Base-by-base conservation (phyloP, 2,329 filamentous ascomycete species). In the Xenoacremonium recifei region DNA sequence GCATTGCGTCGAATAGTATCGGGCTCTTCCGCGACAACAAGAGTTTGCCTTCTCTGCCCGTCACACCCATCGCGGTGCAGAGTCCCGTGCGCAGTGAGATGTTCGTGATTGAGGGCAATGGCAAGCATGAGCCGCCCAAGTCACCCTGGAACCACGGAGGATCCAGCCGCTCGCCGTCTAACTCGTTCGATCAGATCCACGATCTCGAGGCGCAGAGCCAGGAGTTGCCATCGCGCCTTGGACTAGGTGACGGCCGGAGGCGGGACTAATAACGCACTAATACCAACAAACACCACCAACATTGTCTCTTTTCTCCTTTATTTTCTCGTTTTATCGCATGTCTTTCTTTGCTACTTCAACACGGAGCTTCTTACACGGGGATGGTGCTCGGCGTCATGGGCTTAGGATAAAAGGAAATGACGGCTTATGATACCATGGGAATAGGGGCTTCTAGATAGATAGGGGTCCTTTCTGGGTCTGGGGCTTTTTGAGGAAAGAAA, bases 51-150 rank as follows among this genome's bases (percentile, higher is more conserved):
- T 44, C 13, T 35, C 42, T 19, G 27, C 45, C 23, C 17, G 36
- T 49, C 10, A 50, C 54, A 13, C 40, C 45, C 23, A n/a, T n/a
- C n/a, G 36, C 53, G 39, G 27, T 60, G 40, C 20, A 23, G 7
- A 55, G 44, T 19, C 51, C 59, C 10, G 54, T 50, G 25, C 61
- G 55, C 21, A 68, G 64, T 49, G 67, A 69, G 35, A 52, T 64
- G 31, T 64, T 63, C 38, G 53, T 69, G 34, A 65, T 67, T 15
- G 60, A 68, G 40, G 62, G 62, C 19, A 54, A 57, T n/a, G n/a
- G n/a, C 15, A 47, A 49, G 10, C 40, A 43, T 4, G 54, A 47
- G 1, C 54, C 59, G 3, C 43, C 51, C n/a, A 31, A 15, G 7
- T 55, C 44, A 12, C 44, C 35, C 23, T 47, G 51, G 48, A 52